phyloP scores from a whole-genome alignment of 768 basidiomycete species.

The Imleria badia region DNA sequence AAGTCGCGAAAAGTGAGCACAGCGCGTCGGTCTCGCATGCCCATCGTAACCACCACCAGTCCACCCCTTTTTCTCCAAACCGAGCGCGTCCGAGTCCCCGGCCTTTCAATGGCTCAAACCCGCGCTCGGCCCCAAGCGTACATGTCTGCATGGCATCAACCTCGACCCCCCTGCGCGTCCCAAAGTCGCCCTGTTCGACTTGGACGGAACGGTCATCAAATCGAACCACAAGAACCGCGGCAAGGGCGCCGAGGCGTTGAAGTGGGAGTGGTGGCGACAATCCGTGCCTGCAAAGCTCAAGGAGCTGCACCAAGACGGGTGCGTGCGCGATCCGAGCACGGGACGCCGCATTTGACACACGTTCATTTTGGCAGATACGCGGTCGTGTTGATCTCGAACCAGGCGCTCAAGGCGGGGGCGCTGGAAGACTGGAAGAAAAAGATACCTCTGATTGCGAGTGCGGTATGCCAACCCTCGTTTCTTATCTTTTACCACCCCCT shows the following conservation, averaged over 20 bases:
- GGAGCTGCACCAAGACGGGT: conserved; percentile 62
- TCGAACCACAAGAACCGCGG: conserved; percentile 31
- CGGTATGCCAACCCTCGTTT: conserved; percentile 39
- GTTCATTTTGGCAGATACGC: conserved; percentile 46
- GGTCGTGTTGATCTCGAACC: conserved; percentile 81
- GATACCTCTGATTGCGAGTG: conserved; percentile 62
- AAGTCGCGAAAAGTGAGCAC: conserved; percentile 29
- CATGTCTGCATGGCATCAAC: conserved; percentile 37
- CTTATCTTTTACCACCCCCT: not conserved
- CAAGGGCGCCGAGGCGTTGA: conserved; percentile 31
- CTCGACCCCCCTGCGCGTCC: conserved; percentile 34
- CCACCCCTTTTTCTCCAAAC: conserved; percentile 43
- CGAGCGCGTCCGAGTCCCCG: conserved; percentile 4
- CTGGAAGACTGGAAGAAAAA: conserved; percentile 76
- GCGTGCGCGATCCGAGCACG: conserved; percentile 16
- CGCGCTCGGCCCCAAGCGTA: conserved; percentile 34
- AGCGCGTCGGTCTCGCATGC: not conserved
- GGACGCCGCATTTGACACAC: not conserved
- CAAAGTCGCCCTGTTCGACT: conserved; percentile 80
- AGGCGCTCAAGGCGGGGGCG: conserved; percentile 49
- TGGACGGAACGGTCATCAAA: conserved; percentile 87
- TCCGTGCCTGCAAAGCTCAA: conserved; percentile 63
- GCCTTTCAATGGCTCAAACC: conserved; percentile 35
- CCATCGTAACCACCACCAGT: conserved; percentile 23
- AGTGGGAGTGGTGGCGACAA: conserved; percentile 69